Evolutionary conservation across 129 eudicot species (phyloP).

Genomic region (Centella asiatica): DNA sequence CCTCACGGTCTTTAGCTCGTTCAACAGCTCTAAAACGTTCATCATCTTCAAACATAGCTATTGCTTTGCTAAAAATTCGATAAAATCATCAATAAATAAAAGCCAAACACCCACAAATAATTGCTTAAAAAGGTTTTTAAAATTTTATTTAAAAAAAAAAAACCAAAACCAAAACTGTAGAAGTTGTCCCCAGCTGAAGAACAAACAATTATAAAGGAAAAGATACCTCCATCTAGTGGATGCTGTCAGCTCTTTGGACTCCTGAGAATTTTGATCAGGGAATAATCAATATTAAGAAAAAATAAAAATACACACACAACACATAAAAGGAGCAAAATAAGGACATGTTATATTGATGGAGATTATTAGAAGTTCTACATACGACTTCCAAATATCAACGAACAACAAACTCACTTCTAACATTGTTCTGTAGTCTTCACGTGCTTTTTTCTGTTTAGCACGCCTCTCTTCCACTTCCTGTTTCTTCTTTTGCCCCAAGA

Average conservation of each 20-base stretch:
- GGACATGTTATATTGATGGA: neutral
- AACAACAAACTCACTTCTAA: constrained; percentile 42
- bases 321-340: neutral
- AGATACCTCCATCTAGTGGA: constrained; percentile 81
- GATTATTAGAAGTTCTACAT: neutral
- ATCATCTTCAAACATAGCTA: constrained; percentile 65
- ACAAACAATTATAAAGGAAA: constrained; percentile 14
- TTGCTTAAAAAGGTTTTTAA: too few relatives aligned
- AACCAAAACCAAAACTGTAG: neutral
- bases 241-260: constrained; percentile 62
- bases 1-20: constrained; percentile 79
- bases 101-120: neutral
- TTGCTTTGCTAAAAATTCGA: constrained; percentile 47
- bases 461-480: constrained; percentile 91
- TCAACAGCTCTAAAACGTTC: constrained; percentile 86
- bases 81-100: constrained; percentile 11
- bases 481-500: constrained; percentile 60
- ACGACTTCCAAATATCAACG: neutral
- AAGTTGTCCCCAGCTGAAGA: neutral
- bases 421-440: constrained; percentile 77
- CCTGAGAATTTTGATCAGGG: constrained; percentile 31
- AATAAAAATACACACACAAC: neutral
- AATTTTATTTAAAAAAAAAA: neutral
- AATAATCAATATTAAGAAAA: neutral
- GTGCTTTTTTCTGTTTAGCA: constrained; percentile 61